Evolutionary conservation across 148 eudicot genomes (phyloP), one percentile per base, ranked within the genome.

Genomic region (Limonium bicolor): DNA sequence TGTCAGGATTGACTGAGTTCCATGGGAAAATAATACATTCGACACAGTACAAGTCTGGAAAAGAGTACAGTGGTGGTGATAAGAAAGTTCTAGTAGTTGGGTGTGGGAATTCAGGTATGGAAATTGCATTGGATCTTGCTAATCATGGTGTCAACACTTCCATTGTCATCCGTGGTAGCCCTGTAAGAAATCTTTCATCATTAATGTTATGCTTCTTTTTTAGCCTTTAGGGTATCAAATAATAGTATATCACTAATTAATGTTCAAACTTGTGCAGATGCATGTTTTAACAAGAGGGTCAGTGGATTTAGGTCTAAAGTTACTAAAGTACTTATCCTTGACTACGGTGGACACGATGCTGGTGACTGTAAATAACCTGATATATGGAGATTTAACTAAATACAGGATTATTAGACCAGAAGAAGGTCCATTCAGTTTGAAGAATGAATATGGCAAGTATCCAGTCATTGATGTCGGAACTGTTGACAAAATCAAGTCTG

Each of bases 41-140:
- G 4, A 67, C 21, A 17, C 49, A 61, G 6, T 72, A 52, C 28
- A 72, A 64, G 53, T 60, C 61, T 27, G 73, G 67, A 1, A 0
- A 7, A 0, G 19, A 18, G 18, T 72, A 39, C 33, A 25, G 31
- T 0, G 39, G 20, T 6, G 41, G 61, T 10, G 22, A 48, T 12
- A n/a, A n/a, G n/a, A n/a, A n/a, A n/a, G 78, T 72, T 2, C 42
- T 72, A 28, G 73, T 72, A 8, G 70, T 72, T 28, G 78, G 68
- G 0, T 60, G 61, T 35, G 73, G 78, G 12, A 72, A 72, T 20
- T 72, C 73, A 0, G 73, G 78, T 7, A 72, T 72, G 78, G 78
- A 72, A 52, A 73, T 68, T 32, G 32, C 48, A 16, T 51, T 48
- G 15, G 74, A 72, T 53, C 47, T 72, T 9, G 46, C 59, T 4